Evolutionary conservation across 768 basidiomycete species (phyloP), one percentile per base, ranked within the genome.

Genomic region (Chlorophyllum brunneum): DNA sequence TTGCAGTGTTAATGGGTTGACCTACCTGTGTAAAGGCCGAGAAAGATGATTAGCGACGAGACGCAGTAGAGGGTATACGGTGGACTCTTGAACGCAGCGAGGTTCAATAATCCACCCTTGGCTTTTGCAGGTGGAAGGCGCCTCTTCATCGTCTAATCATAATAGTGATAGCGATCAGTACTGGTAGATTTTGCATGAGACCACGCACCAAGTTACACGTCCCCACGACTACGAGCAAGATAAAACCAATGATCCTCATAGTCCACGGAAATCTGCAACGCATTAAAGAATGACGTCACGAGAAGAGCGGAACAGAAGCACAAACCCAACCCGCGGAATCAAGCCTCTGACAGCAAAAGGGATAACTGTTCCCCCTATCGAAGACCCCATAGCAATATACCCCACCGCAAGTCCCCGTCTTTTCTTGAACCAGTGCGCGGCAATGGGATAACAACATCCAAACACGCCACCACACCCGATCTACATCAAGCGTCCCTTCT

Each of bases 361-460:
- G 36, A 88, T 75, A 0, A 86, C 46, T 0, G 81, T 82, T 6
- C 89, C 87, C 2, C 89, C 88, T 0, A 86, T 42, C 0, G 84
- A 85, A 0, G 83, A 80, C 0, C 88, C 87, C 8, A 81, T 69
- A 0, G 88, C 83, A 8, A 77, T 70, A 15, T 85, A 52, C 2
- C 87, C 86, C 64, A 88, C 73, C 0, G 85, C 86, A 0, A 83
- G 53, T 0, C 79, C 77, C 8, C 83, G 73, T 27, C 74, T 72
- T 47, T 71, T 78, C 54, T 80, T 78, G 70, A 88, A 90, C 87
- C 88, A 91, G 62, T 90, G 87, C 1, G 83, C 77, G 1, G 86
- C 63, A 26, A 85, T 69, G 1, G 80, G 78, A 3, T 80, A 65
- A 2, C 80, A 75, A 0, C 83, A 82, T 3, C 83, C 80, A 42